Percentiles rank a stretch among this genome's conserved stretches.
Evolutionary conservation across 2,329 filamentous ascomycete genomes (phyloP).

Genomic region (Sclerotinia nivalis): DNA sequence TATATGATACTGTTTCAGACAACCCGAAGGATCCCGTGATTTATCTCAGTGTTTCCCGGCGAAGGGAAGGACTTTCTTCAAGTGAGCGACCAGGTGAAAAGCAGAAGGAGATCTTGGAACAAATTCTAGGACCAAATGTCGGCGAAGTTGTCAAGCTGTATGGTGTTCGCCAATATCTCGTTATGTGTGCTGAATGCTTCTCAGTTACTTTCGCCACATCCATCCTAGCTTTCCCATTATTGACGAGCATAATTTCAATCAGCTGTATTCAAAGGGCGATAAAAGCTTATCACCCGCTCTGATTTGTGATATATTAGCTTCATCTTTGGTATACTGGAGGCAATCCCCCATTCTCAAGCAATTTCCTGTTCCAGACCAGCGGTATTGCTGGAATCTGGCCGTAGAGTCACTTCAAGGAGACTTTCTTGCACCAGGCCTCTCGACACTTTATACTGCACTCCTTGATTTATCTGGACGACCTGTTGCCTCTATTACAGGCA

Average conservation of each 20-base stretch:
- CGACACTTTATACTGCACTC: constrained; percentile 57
- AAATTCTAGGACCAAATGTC: constrained; percentile 57
- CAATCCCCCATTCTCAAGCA: constrained; percentile 46
- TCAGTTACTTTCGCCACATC: constrained; percentile 55
- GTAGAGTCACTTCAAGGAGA: constrained; percentile 61
- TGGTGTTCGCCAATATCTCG: constrained; percentile 31
- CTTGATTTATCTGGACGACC: constrained; percentile 62
- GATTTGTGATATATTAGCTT: constrained; percentile 55
- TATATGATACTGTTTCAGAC: constrained; percentile 39
- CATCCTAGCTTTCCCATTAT: constrained; percentile 63
- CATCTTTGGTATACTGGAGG: constrained; percentile 59
- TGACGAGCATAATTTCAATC: constrained; percentile 7
- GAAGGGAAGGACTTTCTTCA: constrained; percentile 42
- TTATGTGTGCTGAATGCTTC: constrained; percentile 10
- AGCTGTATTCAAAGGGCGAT: constrained; percentile 41
- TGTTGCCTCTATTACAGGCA: constrained; percentile 60
- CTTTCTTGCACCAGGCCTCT: constrained; percentile 58
- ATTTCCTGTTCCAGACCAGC: constrained; percentile 56
- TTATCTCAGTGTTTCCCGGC: constrained; percentile 35
- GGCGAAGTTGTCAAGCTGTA: constrained; percentile 53
- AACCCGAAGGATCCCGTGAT: constrained; percentile 50
- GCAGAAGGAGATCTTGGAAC: constrained; percentile 56
- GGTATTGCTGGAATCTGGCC: constrained; percentile 63
- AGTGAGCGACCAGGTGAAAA: constrained; percentile 48
- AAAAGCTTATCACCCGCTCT: constrained; percentile 57